Conservation (phyloP, 2,329 filamentous ascomycete genomes). For the Aureobasidium sp. region DNA sequence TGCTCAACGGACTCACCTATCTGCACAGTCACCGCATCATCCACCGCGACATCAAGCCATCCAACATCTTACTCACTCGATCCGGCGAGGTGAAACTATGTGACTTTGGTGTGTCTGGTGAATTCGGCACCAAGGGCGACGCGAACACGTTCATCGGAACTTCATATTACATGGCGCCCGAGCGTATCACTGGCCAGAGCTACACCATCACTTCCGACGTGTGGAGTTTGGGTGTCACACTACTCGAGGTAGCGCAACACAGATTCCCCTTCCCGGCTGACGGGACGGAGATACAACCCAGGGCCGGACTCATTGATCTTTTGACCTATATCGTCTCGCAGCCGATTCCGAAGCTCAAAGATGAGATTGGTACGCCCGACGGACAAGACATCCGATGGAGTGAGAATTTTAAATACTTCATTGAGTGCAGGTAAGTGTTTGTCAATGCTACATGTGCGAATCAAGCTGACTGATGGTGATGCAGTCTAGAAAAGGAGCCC, state of each 20-base stretch:
- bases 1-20: constrained; percentile 88
- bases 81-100: constrained; percentile 94
- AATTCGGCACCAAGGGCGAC: constrained; percentile 97
- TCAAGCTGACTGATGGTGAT: constrained; percentile 23
- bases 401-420: constrained; percentile 97
- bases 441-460: background rate
- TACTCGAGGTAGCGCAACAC: constrained; percentile 98
- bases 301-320: constrained; percentile 86
- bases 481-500: constrained; percentile 88
- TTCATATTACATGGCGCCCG: constrained; percentile 96
- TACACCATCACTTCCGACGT: constrained; percentile 99
- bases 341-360: constrained; percentile 89
- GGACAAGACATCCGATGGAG: constrained; percentile 88
- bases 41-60: constrained; percentile 97
- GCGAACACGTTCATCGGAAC: constrained; percentile 99
- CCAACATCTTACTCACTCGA: constrained; percentile 89
- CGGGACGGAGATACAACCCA: constrained; percentile 89
- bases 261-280: constrained; percentile 97
- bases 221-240: constrained; percentile 92
- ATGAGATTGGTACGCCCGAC: constrained; percentile 56
- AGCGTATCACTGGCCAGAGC: constrained; percentile 92
- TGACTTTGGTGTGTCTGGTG: constrained; percentile 95
- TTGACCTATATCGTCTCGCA: constrained; percentile 97
- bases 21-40: constrained; percentile 95
- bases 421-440: constrained; percentile 83